Base-by-base conservation (phyloP, 2,329 filamentous ascomycete genomes). In the Alternaria sp. region DNA sequence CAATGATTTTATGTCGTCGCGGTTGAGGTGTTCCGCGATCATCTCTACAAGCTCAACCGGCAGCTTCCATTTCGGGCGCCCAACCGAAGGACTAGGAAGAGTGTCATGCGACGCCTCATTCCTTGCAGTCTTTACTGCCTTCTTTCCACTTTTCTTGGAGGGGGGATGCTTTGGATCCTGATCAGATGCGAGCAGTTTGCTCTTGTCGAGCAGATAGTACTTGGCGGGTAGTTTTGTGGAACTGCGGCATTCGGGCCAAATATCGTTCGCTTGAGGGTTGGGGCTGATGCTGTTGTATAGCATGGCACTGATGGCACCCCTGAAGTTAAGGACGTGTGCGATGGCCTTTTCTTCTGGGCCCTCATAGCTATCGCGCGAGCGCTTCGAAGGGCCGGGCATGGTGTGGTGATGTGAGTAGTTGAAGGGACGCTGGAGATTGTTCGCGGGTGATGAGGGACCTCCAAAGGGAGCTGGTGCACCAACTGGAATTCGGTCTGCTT, bases 1-100 rank as follows among this genome's bases (percentile, higher is more conserved):
- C 77, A 91, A 83, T 28, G 80, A 83, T 74, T 88, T 86, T 54
- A 91, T 81, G 63, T 89, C 87, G 32, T 85, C 81, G 5, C 87
- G 85, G 9, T 86, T 83, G 6, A 92, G 82, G 71, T 87, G 79
- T 2, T 78, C 72, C 7, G 84, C 84, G 57, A 92, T 87, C 56
- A 84, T 70, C 54, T 86, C 83, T 71, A 89, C 90, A 3, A 92
- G 80, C 70, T 92, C 90, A 6, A 87, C 81, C 0, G 90, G 89
- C 2, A 92, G 66, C 6, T 66, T 57, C 53, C 79, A 72, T 8
- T 66, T 21, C 26, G 83, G 81, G 78, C 83, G 85, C n/a, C 61
- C 62, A 21, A 17, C 32, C 5, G 52, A 23, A 15, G 56, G 21
- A 43, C 61, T n/a, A 26, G 49, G n/a, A 13, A 43, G 28, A 25